Percentiles rank a stretch among this genome's conserved stretches.
These are phyloP conservation scores for Centaurea solstitialis DNA, from an alignment of 129 eudicot genomes.

Conservation along the genomic window DNA sequence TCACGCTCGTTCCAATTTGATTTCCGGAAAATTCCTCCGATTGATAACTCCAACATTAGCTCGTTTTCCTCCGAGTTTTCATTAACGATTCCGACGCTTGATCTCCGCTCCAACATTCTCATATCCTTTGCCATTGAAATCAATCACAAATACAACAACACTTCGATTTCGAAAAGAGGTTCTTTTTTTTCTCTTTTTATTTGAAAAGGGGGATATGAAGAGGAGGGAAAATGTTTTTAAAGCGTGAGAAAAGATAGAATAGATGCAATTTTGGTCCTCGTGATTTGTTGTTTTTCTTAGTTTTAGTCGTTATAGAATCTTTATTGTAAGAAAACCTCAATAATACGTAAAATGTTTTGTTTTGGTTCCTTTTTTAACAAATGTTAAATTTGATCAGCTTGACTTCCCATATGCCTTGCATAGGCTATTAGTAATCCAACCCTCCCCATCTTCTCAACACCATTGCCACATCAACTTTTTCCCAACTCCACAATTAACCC, in stretches of 20 bases:
- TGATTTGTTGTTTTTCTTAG: too few species aligned
- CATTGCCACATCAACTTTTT: too few species aligned
- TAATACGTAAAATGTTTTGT: too few species aligned
- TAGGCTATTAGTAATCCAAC: too few species aligned
- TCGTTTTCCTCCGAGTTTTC: slow-evolving; percentile 39
- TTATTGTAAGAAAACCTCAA: too few species aligned
- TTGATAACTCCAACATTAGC: slow-evolving; percentile 66
- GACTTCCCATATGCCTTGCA: too few species aligned
- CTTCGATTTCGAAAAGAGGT: background rate
- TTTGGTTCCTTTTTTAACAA: too few species aligned
- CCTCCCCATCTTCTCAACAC: too few species aligned
- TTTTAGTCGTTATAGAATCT: too few species aligned
- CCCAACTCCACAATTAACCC: too few species aligned
- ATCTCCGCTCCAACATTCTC: slow-evolving; percentile 22
- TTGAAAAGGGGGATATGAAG: background rate
- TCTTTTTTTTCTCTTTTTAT: background rate
- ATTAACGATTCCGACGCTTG: background rate
- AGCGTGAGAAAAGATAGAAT: background rate
- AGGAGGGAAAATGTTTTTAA: slow-evolving; percentile 2
- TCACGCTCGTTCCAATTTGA: slow-evolving; percentile 5
- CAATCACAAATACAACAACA: background rate
- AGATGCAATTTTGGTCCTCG: too few species aligned
- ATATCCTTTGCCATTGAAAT: slow-evolving; percentile 13
- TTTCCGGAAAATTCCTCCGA: slow-evolving; percentile 47
- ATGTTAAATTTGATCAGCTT: too few species aligned